phyloP scores from a whole-genome alignment of 352 stramenopile species.

The Pythium aristosporum region DNA sequence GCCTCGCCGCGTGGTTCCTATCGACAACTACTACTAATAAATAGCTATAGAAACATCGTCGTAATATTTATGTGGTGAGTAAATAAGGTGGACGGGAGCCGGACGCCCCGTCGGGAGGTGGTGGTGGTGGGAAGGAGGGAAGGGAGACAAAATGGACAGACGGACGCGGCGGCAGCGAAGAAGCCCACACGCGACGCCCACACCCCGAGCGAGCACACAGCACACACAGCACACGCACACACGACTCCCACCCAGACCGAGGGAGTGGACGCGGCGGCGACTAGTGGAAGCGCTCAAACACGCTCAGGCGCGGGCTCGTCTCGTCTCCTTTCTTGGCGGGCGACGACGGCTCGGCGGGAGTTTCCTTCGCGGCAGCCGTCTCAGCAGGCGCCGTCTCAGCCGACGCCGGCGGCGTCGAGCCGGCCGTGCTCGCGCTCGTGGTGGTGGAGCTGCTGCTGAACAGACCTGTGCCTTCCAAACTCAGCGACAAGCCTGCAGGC shows the following conservation, averaged over 20 bases:
- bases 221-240: conserved; percentile 13
- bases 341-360: conserved; percentile 35
- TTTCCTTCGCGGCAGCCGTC: background rate
- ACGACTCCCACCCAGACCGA: conserved; percentile 19
- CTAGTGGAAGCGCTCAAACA: conserved; percentile 86
- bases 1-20: conserved; percentile 21
- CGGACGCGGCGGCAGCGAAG: conserved; percentile 1
- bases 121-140: background rate
- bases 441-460: conserved; percentile 18
- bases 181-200: conserved; percentile 1
- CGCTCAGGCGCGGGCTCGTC: conserved; percentile 73
- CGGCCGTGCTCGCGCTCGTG: background rate
- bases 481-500: conserved; percentile 59
- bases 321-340: conserved; percentile 47
- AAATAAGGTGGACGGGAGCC: conserved; percentile 61
- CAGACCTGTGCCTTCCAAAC: conserved; percentile 41
- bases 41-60: conserved; percentile 42
- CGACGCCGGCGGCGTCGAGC: conserved; percentile 1
- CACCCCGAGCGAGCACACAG: background rate
- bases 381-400: background rate
- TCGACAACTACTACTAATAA: conserved; percentile 29
- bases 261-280: conserved; percentile 2
- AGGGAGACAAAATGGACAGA: conserved; percentile 32
- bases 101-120: conserved; percentile 1
- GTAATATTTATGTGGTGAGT: conserved; percentile 85